Percentiles rank a stretch among this genome's conserved stretches.
Conservation (phyloP, 2,329 filamentous ascomycete genomes). For the Tolypocladium inflatum region DNA sequence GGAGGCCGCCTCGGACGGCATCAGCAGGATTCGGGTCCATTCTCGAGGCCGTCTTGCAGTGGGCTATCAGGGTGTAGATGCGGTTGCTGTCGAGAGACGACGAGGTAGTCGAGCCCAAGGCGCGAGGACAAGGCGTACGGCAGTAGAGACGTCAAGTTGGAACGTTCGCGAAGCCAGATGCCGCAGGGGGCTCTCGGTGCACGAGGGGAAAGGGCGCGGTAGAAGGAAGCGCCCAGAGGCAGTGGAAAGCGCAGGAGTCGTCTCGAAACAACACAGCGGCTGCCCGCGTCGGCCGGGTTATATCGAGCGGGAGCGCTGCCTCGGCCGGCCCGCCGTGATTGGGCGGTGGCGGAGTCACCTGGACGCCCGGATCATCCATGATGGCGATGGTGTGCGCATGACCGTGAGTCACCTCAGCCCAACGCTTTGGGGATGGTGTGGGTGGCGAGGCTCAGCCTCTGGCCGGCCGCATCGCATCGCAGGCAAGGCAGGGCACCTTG, state of each 20-base stretch:
- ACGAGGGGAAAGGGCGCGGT: not conserved
- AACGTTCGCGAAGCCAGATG: not conserved
- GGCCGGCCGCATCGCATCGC: not conserved
- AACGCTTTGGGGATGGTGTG: not conserved
- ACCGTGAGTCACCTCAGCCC: slow-evolving; percentile 13
- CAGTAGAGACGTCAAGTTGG: not conserved
- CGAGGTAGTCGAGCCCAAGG: not conserved
- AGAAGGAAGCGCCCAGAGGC: not conserved
- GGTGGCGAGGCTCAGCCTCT: not conserved
- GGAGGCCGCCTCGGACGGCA: not conserved
- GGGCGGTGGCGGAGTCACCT: slow-evolving; percentile 1
- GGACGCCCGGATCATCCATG: not conserved
- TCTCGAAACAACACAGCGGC: not conserved
- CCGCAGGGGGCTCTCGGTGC: not conserved
- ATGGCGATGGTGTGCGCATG: slow-evolving; percentile 8
- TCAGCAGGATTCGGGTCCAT: not conserved
- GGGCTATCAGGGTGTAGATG: not conserved
- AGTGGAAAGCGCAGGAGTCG: not conserved
- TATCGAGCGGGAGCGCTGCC: not conserved
- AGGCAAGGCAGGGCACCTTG: no score
- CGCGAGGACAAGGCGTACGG: not conserved
- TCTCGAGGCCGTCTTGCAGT: not conserved
- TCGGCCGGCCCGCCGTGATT: not conserved
- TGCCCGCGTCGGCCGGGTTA: not conserved
- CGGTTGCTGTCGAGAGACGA: not conserved